Conservation (phyloP, 2,329 filamentous ascomycete species). For the Alternaria sp. region DNA sequence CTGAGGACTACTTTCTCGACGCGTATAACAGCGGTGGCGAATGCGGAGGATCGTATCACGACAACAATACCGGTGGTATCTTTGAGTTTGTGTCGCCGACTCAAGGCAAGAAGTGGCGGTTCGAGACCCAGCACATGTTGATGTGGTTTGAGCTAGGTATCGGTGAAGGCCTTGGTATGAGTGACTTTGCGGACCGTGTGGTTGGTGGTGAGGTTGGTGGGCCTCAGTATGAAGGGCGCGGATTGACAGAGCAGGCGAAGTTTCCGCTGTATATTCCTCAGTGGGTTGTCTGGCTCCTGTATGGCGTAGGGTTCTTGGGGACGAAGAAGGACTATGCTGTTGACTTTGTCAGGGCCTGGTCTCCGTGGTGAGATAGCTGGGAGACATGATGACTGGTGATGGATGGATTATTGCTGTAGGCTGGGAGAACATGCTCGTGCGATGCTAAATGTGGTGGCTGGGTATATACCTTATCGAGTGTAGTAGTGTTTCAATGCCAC, state of each 20-base stretch:
- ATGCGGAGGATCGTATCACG: not conserved
- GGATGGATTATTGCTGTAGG: accelerated
- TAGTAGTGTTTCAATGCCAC: not conserved
- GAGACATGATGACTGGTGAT: not conserved
- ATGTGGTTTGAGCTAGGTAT: not conserved
- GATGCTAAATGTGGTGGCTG: not conserved
- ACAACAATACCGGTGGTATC: not conserved
- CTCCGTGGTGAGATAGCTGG: not conserved
- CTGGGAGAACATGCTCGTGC: not conserved
- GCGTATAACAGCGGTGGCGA: not conserved
- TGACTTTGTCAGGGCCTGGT: not conserved
- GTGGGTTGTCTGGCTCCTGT: not conserved
- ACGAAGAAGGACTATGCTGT: not conserved
- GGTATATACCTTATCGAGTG: not conserved
- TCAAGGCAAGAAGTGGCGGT: not conserved
- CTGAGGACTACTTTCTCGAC: not conserved
- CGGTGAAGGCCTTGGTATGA: not conserved
- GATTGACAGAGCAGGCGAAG: not conserved
- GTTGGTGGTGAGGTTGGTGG: not conserved
- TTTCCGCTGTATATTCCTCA: not conserved
- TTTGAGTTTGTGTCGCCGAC: not conserved
- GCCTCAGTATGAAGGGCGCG: not conserved
- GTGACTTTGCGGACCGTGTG: not conserved
- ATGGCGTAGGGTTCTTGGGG: not conserved
- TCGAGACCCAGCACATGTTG: not conserved